Evolutionary conservation across 148 eudicot genomes (phyloP).

Genomic region (Cornus kousa): DNA sequence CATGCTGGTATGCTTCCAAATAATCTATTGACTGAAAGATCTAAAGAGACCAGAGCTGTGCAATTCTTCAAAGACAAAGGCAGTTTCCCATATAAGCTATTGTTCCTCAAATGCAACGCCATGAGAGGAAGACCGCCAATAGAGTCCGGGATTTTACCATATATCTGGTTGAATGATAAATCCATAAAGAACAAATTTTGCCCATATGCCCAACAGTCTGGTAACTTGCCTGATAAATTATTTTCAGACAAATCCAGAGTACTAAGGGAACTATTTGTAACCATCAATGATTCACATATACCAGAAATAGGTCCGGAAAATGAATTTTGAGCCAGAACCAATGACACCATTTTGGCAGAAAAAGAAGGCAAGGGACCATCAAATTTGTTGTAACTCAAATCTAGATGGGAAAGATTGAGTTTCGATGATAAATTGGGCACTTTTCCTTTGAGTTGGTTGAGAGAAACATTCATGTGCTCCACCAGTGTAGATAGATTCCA

Average conservation of each 20-base stretch:
- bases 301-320: background rate
- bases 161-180: background rate
- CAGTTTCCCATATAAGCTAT: background rate
- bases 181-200: background rate
- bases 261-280: background rate
- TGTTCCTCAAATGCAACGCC: background rate
- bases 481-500: background rate
- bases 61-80: conserved; percentile 2
- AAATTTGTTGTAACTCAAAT: background rate
- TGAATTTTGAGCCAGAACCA: background rate
- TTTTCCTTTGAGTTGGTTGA: background rate
- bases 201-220: background rate
- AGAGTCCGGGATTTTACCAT: background rate
- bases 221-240: background rate
- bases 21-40: background rate
- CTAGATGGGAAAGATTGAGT: background rate
- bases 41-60: background rate
- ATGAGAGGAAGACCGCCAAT: background rate
- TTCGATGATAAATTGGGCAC: background rate
- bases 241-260: background rate
- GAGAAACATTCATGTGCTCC: background rate
- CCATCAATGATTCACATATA: background rate
- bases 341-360: background rate
- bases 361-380: conserved; percentile 1
- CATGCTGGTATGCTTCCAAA: background rate